Base-by-base conservation (phyloP, 2,329 filamentous ascomycete species). In the Fusarium oxysporum region DNA sequence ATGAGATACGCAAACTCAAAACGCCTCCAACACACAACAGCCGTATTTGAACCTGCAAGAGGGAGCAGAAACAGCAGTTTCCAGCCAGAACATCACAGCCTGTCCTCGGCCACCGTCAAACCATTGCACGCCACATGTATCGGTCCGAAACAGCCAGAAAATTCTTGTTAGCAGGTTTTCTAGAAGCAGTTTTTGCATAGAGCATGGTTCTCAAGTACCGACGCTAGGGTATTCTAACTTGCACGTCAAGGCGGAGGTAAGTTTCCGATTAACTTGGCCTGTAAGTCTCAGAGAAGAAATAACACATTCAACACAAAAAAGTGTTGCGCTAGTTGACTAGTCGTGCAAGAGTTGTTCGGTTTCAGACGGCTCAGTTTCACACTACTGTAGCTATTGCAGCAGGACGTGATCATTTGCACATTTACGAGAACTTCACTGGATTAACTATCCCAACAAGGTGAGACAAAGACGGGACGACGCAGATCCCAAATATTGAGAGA, bases 331-430 rank as follows among this genome's bases (percentile, higher is more conserved):
- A 68, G 47, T 33, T 40, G 35, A 55, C 41, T 68, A 55, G 47
- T 68, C n/a, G 56, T 32, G 32, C 35, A 33, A 23, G 41, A 45
- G 32, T 43, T 38, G 47, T 35, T 68, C 64, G 65, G 64, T 48
- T 68, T 68, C 41, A 48, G 28, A 63, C 65, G 65, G 65, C 65
- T 68, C 64, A 68, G 47, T 62, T 55, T 50, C 47, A 44, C 37
- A 55, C 55, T 44, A 54, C 37, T 48, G 30, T 41, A 23, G 48
- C 21, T 64, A 21, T 44, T 44, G 40, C 33, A 68, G 25, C 11
- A 43, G n/a, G 53, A 33, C 37, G 41, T 62, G 50, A 38, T 50
- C 23, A 62, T 68, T 68, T 68, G 65, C 41, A 38, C 41, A 33
- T 54, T 68, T 68, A 62, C 37, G 55, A 48, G 23, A 37, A 30